Base-by-base conservation (phyloP, 2,329 filamentous ascomycete species). In the Davidsoniella virescens region DNA sequence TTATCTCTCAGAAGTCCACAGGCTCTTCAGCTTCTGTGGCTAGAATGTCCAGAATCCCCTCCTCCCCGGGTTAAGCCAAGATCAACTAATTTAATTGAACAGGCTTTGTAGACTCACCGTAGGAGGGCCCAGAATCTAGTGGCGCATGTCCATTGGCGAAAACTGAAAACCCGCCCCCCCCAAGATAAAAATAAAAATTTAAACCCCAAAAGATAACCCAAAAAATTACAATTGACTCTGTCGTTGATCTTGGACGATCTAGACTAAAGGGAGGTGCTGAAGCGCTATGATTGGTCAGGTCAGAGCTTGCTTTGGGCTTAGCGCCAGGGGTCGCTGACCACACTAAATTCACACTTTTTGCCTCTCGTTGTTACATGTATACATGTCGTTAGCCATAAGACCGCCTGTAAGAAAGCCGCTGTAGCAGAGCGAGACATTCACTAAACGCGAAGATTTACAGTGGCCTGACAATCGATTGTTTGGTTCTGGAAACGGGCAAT, bases 271-370 rank as follows among this genome's bases (percentile, higher is more conserved):
- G 44, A 47, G 44, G 33, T 20, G 3, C 9, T 16, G 33, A 47
- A 29, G n/a, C 17, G 38, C 37, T 49, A 5, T 49, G 38, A 49
- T 49, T 49, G 47, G 47, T 23, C 16, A 36, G 26, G 20, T 5
- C 12, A 49, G 17, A 23, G 14, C 47, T 16, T 43, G 29, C 45
- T 47, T 42, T 14, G 3, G 40, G 40, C 17, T 48, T 52, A 52
- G 50, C 50, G 50, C 50, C 50, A 52, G 50, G 50, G 50, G 50
- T 8, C 39, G 26, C 17, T 12, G 7, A 18, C 44, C 8, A 17
- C 23, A 23, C 42, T 43, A 18, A 25, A n/a, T 16, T 18, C 23
- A 5, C 33, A 36, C 23, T 38, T 42, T 29, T 43, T 50, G 29
- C 42, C 38, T 50, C 36, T 33, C 20, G 33, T 48, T 40, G 12